Conservation (phyloP, 1,139 yeast genomes). For the Debaryomycetaceae sp. region DNA sequence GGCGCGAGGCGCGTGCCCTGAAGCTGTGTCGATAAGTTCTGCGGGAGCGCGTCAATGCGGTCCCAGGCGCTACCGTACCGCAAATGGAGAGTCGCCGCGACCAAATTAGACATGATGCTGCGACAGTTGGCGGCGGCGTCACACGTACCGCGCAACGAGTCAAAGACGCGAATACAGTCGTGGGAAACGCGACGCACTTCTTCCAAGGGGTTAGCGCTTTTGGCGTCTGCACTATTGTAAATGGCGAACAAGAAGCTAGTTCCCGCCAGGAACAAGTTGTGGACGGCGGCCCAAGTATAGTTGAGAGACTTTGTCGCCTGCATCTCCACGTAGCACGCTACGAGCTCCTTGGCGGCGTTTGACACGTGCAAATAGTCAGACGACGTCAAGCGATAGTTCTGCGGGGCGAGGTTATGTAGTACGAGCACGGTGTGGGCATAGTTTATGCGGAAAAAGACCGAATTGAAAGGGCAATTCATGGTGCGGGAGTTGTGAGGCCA, state of each 20-base stretch:
- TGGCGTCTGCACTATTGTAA: conserved; percentile 51
- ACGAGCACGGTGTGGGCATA: conserved; percentile 67
- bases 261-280: conserved; percentile 81
- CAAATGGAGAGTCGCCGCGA: neutral
- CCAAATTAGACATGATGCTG: neutral
- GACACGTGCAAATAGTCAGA: conserved; percentile 49
- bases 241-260: conserved; percentile 71
- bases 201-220: conserved; percentile 34
- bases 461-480: conserved; percentile 68
- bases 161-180: conserved; percentile 51
- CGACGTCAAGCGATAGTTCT: conserved; percentile 41
- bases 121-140: conserved; percentile 70
- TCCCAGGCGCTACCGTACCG: conserved; percentile 12
- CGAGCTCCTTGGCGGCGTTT: conserved; percentile 56
- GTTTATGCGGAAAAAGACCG: conserved; percentile 60
- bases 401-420: conserved; percentile 70
- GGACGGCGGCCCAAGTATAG: conserved; percentile 92
- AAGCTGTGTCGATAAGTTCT: neutral
- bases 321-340: conserved; percentile 50
- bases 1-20: conserved; percentile 18
- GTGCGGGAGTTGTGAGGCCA: conserved; percentile 47
- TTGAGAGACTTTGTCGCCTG: conserved; percentile 50
- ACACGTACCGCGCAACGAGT: conserved; percentile 55
- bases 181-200: conserved; percentile 46
- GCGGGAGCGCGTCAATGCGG: conserved; percentile 7